Percentiles rank a stretch among this genome's conserved stretches.
phyloP scores from a whole-genome alignment of 2,329 filamentous ascomycete species.

The Sporothrix euskadiensis region DNA sequence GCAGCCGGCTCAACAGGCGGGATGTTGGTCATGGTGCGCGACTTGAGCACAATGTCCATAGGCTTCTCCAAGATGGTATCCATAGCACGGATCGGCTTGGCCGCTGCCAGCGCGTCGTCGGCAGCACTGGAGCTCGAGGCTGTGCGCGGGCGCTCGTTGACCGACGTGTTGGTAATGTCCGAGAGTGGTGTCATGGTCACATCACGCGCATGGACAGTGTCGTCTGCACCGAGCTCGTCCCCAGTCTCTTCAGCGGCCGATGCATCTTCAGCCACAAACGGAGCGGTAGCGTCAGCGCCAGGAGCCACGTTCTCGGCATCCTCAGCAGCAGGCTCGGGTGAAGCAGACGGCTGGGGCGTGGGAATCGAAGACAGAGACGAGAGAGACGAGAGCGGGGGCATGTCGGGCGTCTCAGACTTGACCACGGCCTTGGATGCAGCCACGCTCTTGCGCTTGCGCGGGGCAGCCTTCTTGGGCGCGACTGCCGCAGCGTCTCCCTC shows the following conservation, averaged over 20 bases:
- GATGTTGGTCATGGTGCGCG: constrained; percentile 67
- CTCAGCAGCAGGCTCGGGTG: neutral
- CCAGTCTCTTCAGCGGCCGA: constrained; percentile 8
- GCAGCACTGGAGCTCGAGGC: constrained; percentile 31
- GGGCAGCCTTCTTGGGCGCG: constrained; percentile 48
- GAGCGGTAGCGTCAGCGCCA: neutral
- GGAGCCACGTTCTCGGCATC: constrained; percentile 14
- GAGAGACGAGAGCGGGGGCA: constrained; percentile 38
- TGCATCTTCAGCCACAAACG: neutral
- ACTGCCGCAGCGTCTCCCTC: constrained; percentile 34
- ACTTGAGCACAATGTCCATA: constrained; percentile 91
- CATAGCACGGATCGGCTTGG: constrained; percentile 73
- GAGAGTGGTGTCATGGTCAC: constrained; percentile 56
- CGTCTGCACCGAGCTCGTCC: constrained; percentile 20
- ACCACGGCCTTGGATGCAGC: constrained; percentile 44
- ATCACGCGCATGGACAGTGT: constrained; percentile 19
- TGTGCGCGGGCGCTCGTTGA: constrained; percentile 60
- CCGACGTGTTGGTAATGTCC: constrained; percentile 65
- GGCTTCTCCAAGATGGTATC: constrained; percentile 80
- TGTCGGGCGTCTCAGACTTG: constrained; percentile 46
- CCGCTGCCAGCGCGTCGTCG: constrained; percentile 52
- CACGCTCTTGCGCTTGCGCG: constrained; percentile 68
- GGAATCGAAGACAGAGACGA: constrained; percentile 22
- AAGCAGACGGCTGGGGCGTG: neutral
- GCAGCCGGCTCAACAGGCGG: constrained; percentile 68